Evolutionary conservation across 768 basidiomycete species (phyloP).

Genomic region (Boletus edulis): DNA sequence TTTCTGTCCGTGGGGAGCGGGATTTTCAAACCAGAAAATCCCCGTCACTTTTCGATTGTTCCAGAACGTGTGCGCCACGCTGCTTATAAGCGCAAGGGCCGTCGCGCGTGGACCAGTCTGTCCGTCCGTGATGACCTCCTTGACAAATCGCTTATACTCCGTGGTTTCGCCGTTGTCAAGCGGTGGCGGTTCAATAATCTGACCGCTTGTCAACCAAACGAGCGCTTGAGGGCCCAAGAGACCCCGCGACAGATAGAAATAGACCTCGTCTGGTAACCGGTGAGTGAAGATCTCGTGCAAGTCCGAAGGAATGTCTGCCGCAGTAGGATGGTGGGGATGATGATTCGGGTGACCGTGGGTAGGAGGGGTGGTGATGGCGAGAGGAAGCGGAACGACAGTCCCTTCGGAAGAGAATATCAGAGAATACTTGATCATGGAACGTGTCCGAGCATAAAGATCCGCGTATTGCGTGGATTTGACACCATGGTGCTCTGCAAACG

Average conservation of each 20-base stretch:
- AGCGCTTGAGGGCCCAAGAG: slow-evolving; percentile 85
- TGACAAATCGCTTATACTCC: slow-evolving; percentile 92
- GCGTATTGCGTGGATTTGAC: slow-evolving; percentile 76
- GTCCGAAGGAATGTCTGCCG: slow-evolving; percentile 86
- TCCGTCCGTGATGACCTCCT: slow-evolving; percentile 94
- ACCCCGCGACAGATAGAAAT: slow-evolving; percentile 93
- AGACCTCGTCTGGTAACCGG: slow-evolving; percentile 93
- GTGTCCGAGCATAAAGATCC: slow-evolving; percentile 85
- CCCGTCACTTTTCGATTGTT: slow-evolving; percentile 67
- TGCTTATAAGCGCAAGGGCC: slow-evolving; percentile 82
- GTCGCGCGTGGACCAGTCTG: slow-evolving; percentile 92
- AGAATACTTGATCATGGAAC: slow-evolving; percentile 89
- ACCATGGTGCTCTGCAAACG: slow-evolving; percentile 77
- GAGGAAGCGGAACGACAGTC: slow-evolving; percentile 71
- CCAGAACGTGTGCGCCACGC: slow-evolving; percentile 81
- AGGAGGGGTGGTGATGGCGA: slow-evolving; percentile 56
- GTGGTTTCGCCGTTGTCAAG: slow-evolving; percentile 94
- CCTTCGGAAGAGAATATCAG: slow-evolving; percentile 89
- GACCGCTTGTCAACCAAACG: slow-evolving; percentile 91
- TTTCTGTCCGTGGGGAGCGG: slow-evolving; percentile 50
- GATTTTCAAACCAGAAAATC: slow-evolving; percentile 72
- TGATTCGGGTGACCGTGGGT: slow-evolving; percentile 52
- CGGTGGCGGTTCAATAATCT: slow-evolving; percentile 82
- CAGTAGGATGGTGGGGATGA: slow-evolving; percentile 67
- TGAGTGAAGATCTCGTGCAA: slow-evolving; percentile 94